These are phyloP conservation scores for Hypoxylon sp. DNA, from an alignment of 2,329 filamentous ascomycete species.

Conservation along the genomic window DNA sequence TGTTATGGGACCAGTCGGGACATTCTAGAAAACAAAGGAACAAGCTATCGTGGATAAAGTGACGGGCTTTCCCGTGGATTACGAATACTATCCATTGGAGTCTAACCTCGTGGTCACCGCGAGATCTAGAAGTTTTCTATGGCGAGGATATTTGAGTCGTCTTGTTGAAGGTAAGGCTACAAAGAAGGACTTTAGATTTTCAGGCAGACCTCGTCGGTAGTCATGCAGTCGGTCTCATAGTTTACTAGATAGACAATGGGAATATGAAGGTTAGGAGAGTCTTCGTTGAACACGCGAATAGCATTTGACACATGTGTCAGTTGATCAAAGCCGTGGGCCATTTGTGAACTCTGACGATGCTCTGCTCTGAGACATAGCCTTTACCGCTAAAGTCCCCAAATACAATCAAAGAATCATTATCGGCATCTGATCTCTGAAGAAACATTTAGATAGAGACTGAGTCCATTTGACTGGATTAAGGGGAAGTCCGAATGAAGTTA, in stretches of 20 bases:
- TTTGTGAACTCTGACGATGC: conserved; percentile 29
- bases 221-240: conserved; percentile 40
- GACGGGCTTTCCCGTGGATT: conserved; percentile 17
- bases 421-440: conserved; percentile 1
- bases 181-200: conserved; percentile 36
- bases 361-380: conserved; percentile 32
- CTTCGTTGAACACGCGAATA: conserved; percentile 37
- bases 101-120: conserved; percentile 16
- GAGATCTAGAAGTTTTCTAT: conserved; percentile 46
- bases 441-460: background rate
- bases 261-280: conserved; percentile 27
- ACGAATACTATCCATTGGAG: conserved; percentile 24
- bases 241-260: conserved; percentile 34
- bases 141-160: conserved; percentile 41
- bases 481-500: conserved; percentile 5
- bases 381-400: conserved; percentile 7
- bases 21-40: conserved; percentile 41
- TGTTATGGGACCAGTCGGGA: conserved; percentile 40
- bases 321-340: conserved; percentile 27
- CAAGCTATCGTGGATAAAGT: conserved; percentile 38
- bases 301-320: conserved; percentile 35
- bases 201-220: conserved; percentile 30
- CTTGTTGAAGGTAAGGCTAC: conserved; percentile 44
- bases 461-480: background rate
- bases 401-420: conserved; percentile 15